A percentile compares a stretch with the other conserved stretches of the same genome.
phyloP scores from a whole-genome alignment of 164 flowering plant species.

The Magnolia changhungtana region DNA sequence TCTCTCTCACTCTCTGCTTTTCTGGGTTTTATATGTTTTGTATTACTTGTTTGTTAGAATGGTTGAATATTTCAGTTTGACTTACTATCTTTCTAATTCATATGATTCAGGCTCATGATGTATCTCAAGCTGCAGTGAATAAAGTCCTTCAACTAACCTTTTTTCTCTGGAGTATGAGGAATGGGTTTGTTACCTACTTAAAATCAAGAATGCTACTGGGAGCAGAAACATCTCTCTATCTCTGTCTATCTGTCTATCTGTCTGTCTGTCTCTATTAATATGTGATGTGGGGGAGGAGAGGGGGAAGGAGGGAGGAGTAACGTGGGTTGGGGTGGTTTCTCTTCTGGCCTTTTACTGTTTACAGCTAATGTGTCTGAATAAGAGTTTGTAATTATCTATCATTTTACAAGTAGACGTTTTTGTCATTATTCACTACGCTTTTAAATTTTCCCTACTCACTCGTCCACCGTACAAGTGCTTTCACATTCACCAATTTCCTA shows the following conservation, averaged over 20 bases:
- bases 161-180: not conserved
- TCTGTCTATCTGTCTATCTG: not conserved
- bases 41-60: not conserved
- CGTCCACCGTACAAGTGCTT: too few relatives aligned
- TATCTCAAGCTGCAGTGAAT: constrained; percentile 12
- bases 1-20: not conserved
- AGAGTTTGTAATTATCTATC: not conserved
- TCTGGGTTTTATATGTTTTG: not conserved
- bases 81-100: not conserved
- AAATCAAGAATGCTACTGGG: too few relatives aligned
- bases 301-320: too few relatives aligned
- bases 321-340: not conserved
- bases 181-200: not conserved
- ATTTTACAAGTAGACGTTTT: too few relatives aligned
- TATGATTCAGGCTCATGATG: constrained; percentile 14
- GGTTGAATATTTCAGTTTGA: not conserved
- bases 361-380: not conserved
- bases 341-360: not conserved
- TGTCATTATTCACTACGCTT: not conserved
- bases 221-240: not conserved
- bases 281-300: too few relatives aligned
- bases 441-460: not conserved
- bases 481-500: too few relatives aligned
- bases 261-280: too few relatives aligned
- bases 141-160: not conserved